Base-by-base conservation (phyloP, 225 moss, liverwort and hornwort genomes). In the Pleurozium schreberi region DNA sequence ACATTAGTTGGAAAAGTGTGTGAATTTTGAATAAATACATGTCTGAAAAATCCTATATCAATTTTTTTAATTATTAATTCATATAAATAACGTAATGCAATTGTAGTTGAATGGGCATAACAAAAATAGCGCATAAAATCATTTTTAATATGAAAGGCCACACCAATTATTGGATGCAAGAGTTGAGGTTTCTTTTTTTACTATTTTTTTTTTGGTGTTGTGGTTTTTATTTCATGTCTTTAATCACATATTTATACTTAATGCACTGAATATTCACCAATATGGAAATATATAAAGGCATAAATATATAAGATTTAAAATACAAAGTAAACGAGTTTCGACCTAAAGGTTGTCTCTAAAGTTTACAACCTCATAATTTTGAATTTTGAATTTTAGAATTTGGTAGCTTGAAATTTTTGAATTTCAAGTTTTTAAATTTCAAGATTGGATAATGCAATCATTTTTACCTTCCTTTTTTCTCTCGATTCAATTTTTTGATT, bases 241-340 rank as follows among this genome's bases (percentile, higher is more conserved):
- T 20, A 20, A 12, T 75, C 50, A 33, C 8, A 0, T 18, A 45
- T 31, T 47, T 0, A 31, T 2, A 74, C 18, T 6, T 49, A 31
- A 11, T 30, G 3, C 18, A 74, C 1, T 19, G 3, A 17, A n/a
- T n/a, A n/a, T n/a, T n/a, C n/a, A n/a, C n/a, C n/a, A n/a, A n/a
- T n/a, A n/a, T n/a, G n/a, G 1, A 25, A 14, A 42, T 20, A 16
- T 42, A 8, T 71, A 3, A 15, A 16, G 26, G 14, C 8, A 14
- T 71, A 43, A 1, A 47, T 74, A 74, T 47, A 2, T 30, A 47
- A 30, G 3, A 9, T 30, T 47, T 18, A 30, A 30, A 73, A 30
- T 47, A 30, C 0, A 1, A 0, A 17, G 17, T 43, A 27, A 45
- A 73, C 3, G 0, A 73, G 0, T 45, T 45, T 1, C 14, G 11